phyloP scores from a whole-genome alignment of 345 rosid genomes.

The Eucalyptus guilfoylei region DNA sequence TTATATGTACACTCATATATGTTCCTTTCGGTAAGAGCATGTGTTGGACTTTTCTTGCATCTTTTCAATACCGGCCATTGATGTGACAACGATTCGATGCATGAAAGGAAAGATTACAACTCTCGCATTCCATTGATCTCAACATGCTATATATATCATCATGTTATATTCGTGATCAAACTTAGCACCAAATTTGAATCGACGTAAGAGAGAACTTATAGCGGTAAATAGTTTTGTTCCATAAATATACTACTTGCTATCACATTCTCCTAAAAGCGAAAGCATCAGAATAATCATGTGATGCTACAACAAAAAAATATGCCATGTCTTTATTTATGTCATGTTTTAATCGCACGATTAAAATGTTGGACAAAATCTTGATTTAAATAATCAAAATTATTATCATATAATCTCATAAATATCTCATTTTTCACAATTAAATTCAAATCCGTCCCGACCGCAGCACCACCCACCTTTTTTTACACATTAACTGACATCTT shows the following conservation, averaged over 20 bases:
- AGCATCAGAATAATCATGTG: background rate
- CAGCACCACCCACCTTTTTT: background rate
- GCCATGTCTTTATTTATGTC: background rate
- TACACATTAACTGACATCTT: background rate
- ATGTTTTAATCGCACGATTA: background rate
- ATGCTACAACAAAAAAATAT: background rate
- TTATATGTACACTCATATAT: background rate
- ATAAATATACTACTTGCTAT: background rate
- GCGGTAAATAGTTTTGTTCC: background rate
- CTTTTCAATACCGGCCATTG: background rate
- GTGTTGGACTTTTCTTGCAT: background rate
- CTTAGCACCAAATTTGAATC: background rate
- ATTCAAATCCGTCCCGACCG: background rate
- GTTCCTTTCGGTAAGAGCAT: background rate
- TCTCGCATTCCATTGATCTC: background rate
- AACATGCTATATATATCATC: background rate
- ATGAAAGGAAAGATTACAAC: background rate
- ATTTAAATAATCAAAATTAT: background rate
- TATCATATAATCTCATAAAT: background rate
- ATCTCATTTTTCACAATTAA: background rate
- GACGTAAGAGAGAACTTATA: background rate
- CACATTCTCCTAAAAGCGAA: background rate
- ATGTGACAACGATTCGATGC: rapidly evolving
- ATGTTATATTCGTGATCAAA: background rate
- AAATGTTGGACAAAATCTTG: background rate